Evolutionary conservation across 192 early-diverging fungal species (phyloP).

Genomic region (Entomortierella lignicola): DNA sequence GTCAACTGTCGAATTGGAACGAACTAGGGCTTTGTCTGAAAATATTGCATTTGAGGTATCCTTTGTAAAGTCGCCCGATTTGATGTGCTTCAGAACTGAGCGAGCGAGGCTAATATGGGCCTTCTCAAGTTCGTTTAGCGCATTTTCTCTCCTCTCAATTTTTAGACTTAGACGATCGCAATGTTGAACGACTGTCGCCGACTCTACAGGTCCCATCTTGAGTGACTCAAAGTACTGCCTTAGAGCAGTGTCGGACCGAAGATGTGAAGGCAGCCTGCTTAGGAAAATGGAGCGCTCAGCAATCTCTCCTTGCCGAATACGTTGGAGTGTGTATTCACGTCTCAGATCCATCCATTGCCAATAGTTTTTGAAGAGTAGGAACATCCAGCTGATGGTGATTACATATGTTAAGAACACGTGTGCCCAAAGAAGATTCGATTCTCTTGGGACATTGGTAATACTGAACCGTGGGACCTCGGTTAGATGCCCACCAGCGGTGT

Average conservation of each 20-base stretch:
- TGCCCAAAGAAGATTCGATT: slow-evolving; percentile 58
- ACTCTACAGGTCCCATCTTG: slow-evolving; percentile 65
- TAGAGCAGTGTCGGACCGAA: slow-evolving; percentile 63
- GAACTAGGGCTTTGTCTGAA: slow-evolving; percentile 1
- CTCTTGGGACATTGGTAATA: slow-evolving; percentile 57
- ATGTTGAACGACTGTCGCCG: slow-evolving; percentile 62
- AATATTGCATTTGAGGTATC: background rate
- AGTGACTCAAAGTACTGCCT: slow-evolving; percentile 64
- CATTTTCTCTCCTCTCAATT: slow-evolving; percentile 54
- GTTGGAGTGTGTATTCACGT: slow-evolving; percentile 50
- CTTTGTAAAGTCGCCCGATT: background rate
- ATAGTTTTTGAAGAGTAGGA: slow-evolving; percentile 65
- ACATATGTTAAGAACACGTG: slow-evolving; percentile 62
- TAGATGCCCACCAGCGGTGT: slow-evolving; percentile 10
- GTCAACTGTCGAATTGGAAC: background rate
- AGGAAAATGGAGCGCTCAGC: slow-evolving; percentile 64
- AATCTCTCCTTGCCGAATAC: slow-evolving; percentile 53
- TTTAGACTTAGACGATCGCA: slow-evolving; percentile 57
- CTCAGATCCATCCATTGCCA: slow-evolving; percentile 66
- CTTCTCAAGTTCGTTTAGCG: slow-evolving; percentile 57
- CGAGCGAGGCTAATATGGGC: slow-evolving; percentile 60
- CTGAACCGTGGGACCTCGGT: slow-evolving; percentile 51
- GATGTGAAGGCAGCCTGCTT: slow-evolving; percentile 58
- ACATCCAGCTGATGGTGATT: slow-evolving; percentile 62
- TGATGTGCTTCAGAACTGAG: slow-evolving; percentile 30